Conservation (phyloP, 176 grass and related monocot genomes). For the Zoysia pacifica region DNA sequence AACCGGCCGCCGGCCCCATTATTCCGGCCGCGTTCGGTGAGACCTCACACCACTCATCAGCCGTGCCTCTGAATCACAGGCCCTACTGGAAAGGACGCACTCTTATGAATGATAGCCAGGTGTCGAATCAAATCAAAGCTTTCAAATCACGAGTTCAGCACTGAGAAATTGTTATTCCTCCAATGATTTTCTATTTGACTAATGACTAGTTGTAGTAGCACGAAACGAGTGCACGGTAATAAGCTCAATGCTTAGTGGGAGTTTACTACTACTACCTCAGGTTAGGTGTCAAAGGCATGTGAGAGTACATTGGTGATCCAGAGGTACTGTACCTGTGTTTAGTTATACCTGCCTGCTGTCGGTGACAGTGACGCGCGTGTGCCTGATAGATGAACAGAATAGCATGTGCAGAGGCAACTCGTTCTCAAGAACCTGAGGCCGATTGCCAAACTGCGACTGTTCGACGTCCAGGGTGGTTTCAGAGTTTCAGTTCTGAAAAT, state of each 20-base stretch:
- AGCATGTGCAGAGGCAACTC: neutral
- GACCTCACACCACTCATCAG: slow-evolving; percentile 28
- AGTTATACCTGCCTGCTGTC: slow-evolving; percentile 20
- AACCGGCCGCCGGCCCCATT: slow-evolving; percentile 29
- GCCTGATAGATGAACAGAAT: no score
- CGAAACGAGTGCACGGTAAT: neutral
- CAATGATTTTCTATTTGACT: slow-evolving; percentile 30
- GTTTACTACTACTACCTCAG: neutral
- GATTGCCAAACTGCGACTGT: neutral
- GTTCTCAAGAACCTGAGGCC: neutral
- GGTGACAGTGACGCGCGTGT: slow-evolving; percentile 14
- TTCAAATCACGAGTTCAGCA: slow-evolving; percentile 33
- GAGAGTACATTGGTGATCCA: neutral
- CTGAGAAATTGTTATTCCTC: neutral
- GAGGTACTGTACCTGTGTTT: neutral
- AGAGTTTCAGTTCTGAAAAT: neutral
- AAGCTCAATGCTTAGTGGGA: neutral
- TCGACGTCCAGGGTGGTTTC: neutral
- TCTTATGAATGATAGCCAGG: neutral
- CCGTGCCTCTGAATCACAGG: slow-evolving; percentile 26
- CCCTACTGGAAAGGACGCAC: neutral
- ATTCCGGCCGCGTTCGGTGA: slow-evolving; percentile 40
- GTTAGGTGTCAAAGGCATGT: neutral
- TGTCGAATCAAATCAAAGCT: slow-evolving; percentile 39
- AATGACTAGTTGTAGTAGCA: neutral